Evolutionary conservation across 192 early-diverging fungal species (phyloP), one percentile per base, ranked within the genome.

Genomic region (Podila clonocystis): DNA sequence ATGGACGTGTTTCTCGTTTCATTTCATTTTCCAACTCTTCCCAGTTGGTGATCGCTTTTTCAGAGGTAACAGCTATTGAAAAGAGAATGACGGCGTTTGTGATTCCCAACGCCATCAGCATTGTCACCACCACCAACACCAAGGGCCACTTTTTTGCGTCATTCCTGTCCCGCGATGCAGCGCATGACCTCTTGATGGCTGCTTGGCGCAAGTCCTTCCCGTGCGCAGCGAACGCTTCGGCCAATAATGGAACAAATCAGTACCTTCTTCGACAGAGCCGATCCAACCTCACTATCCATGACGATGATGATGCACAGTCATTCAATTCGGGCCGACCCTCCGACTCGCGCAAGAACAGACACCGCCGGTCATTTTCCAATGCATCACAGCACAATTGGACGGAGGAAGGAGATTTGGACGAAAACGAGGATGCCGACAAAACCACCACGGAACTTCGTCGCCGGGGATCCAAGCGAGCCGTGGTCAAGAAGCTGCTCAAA

Each of bases 71-170:
- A 38, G 85, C 91, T 1, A 94, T 97, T 45, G 95, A 97, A 59
- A 97, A 97, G 79, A 87, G 91, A 30, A 89, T 91, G 83, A 95
- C 93, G 0, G 95, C 95, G 28, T 84, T 92, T 52, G 88, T 97
- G 50, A 94, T 97, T 62, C 95, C 94, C 31, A 97, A 97, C 73
- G 95, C 96, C 1, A 94, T 97, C 71, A 88, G 91, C 77, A 85
- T 97, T 28, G 88, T 91, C n/a, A 94, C 95, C 24, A 58, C 70
- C 15, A 65, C 60, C 30, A 73, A 68, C 31, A 65, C 70, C 31
- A 75, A 64, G 36, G 75, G 92, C 85, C 91, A 95, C 66, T 92
- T 93, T 48, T 97, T 97, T 65, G 90, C 92, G 6, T 97, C 96
- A 5, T 95, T 97, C 66, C 82, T 97, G 7, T 92, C 92, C 48